Evolutionary conservation across 306 rosid genomes (phyloP).

Genomic region (Inga leiocalycina): DNA sequence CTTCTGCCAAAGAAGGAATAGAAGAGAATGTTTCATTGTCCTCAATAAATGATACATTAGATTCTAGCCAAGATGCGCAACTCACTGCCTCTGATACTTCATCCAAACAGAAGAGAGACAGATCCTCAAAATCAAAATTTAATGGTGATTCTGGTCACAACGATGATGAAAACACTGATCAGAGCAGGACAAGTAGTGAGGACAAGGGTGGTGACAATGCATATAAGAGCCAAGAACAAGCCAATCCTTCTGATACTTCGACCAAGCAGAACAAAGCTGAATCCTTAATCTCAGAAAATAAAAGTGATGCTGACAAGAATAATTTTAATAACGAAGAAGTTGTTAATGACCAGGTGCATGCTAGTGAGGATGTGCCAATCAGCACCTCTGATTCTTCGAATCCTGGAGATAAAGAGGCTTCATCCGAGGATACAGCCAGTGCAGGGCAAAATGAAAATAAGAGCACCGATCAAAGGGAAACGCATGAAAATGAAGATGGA

Average conservation of each 20-base stretch:
- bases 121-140: constrained; percentile 38
- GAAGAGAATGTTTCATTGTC: constrained; percentile 36
- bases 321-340: neutral
- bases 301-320: neutral
- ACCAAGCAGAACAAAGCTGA: constrained; percentile 36
- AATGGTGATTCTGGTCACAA: constrained; percentile 34
- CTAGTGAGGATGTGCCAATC: constrained; percentile 20
- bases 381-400: constrained; percentile 30
- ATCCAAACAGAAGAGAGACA: constrained; percentile 39
- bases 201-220: constrained; percentile 30
- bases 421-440: constrained; percentile 17
- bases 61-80: constrained; percentile 38
- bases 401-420: constrained; percentile 25
- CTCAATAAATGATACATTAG: constrained; percentile 32
- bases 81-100: constrained; percentile 45
- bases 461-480: constrained; percentile 35
- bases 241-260: constrained; percentile 40
- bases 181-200: constrained; percentile 24
- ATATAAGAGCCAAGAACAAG: constrained; percentile 34
- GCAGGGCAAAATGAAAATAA: constrained; percentile 25
- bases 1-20: constrained; percentile 36
- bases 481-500: constrained; percentile 33
- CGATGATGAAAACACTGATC: constrained; percentile 35
- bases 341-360: constrained; percentile 15
- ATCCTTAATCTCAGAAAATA: constrained; percentile 37